Conservation (phyloP, 2,329 filamentous ascomycete genomes). For the Colletotrichum caudatum region DNA sequence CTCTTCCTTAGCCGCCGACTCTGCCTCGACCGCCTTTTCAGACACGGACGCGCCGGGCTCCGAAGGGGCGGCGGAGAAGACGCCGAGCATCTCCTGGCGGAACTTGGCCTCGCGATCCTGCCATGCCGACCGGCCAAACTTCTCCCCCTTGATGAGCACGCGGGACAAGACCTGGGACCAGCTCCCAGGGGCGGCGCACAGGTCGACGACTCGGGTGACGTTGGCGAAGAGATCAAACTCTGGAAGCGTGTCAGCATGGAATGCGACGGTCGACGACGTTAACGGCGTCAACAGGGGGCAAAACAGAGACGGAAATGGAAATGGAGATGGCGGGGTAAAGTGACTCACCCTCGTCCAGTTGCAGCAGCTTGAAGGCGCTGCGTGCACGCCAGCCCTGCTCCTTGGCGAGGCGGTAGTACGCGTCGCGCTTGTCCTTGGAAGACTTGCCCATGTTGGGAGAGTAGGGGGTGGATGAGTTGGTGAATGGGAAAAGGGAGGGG, state of each 20-base stretch:
- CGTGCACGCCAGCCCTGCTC: slow-evolving; percentile 98
- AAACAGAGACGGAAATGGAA: neutral
- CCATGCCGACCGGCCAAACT: slow-evolving; percentile 87
- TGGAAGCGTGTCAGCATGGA: slow-evolving; percentile 48
- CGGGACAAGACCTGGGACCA: slow-evolving; percentile 98
- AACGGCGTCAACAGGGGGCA: neutral
- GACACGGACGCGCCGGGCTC: slow-evolving; percentile 1
- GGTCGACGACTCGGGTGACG: slow-evolving; percentile 92
- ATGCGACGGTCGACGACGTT: neutral
- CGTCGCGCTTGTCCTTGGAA: slow-evolving; percentile 98
- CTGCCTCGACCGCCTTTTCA: neutral
- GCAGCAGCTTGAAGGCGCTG: slow-evolving; percentile 96
- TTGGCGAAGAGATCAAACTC: slow-evolving; percentile 94
- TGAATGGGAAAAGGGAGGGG: neutral
- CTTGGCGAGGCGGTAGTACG: slow-evolving; percentile 97
- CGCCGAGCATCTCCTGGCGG: slow-evolving; percentile 69
- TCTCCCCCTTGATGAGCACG: slow-evolving; percentile 92
- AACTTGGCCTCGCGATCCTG: slow-evolving; percentile 82
- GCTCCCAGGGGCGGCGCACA: slow-evolving; percentile 94
- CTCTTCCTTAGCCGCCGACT: slow-evolving; percentile 45
- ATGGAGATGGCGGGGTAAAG: slow-evolving; percentile 18
- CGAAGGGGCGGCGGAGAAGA: slow-evolving; percentile 52
- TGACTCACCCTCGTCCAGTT: slow-evolving; percentile 81
- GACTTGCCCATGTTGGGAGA: slow-evolving; percentile 84
- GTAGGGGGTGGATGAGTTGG: neutral